These are phyloP conservation scores for Spathaspora passalidarum DNA, from an alignment of 805 yeast genomes.

Conservation along the genomic window DNA sequence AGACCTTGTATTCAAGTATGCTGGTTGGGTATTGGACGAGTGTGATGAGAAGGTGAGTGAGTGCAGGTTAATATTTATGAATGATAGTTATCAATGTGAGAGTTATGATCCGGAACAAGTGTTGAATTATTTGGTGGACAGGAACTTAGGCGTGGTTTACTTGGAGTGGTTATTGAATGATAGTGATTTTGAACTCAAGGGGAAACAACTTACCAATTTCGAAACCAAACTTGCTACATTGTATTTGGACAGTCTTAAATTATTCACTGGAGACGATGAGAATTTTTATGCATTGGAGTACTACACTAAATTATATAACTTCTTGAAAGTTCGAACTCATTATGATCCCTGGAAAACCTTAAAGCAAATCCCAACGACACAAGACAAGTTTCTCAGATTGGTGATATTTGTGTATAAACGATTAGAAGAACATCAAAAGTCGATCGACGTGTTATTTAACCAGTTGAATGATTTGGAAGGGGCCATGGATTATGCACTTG, in stretches of 20 bases:
- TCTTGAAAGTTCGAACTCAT: constrained; percentile 27
- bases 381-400: constrained; percentile 37
- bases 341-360: constrained; percentile 39
- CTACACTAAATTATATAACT: constrained; percentile 29
- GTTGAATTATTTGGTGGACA: constrained; percentile 44
- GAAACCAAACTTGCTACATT: constrained; percentile 33
- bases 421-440: constrained; percentile 58
- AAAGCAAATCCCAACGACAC: constrained; percentile 29
- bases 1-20: constrained; percentile 54
- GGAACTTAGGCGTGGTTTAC: constrained; percentile 38
- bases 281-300: constrained; percentile 9
- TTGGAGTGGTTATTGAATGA: constrained; percentile 41
- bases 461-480: constrained; percentile 52
- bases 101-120: constrained; percentile 54
- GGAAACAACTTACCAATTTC: constrained; percentile 19
- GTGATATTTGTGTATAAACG: constrained; percentile 57
- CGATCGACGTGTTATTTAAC: constrained; percentile 58
- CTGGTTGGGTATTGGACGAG: constrained; percentile 46
- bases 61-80: constrained; percentile 57
- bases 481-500: constrained; percentile 62
- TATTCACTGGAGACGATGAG: constrained; percentile 7
- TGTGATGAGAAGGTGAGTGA: constrained; percentile 14
- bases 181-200: constrained; percentile 27
- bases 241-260: constrained; percentile 26
- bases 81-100: constrained; percentile 59